Conservation (phyloP, 2,329 filamentous ascomycete species). For the Orbilia brochopaga region DNA sequence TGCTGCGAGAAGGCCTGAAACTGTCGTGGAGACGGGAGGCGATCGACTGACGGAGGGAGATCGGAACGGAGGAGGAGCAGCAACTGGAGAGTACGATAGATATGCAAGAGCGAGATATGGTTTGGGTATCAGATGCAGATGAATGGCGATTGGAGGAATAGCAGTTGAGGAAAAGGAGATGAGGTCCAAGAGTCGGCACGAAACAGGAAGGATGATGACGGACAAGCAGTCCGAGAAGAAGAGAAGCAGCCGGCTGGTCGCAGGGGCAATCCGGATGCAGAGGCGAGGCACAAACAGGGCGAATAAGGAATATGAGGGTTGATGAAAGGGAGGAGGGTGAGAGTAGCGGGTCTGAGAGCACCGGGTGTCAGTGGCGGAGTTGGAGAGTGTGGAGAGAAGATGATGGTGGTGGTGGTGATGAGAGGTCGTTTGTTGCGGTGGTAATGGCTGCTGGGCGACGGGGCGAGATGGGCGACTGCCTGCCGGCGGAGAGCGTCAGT, state of each 20-base stretch:
- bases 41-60: not conserved
- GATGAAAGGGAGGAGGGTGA: not conserved
- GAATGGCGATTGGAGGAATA: not conserved
- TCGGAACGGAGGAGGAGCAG: constrained; percentile 10
- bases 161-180: constrained; percentile 2
- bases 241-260: constrained; percentile 6
- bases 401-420: constrained; percentile 8
- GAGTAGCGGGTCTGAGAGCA: no score
- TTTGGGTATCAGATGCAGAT: constrained; percentile 18
- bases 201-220: constrained; percentile 22
- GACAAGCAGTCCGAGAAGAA: constrained; percentile 13
- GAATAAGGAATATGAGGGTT: no score
- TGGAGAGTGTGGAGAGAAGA: not conserved
- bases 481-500: constrained; percentile 20
- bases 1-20: constrained; percentile 15
- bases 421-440: not conserved
- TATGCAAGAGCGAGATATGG: constrained; percentile 17
- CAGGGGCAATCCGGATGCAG: not conserved
- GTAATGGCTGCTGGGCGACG: not conserved
- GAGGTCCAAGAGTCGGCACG: constrained; percentile 10
- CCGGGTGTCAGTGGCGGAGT: not conserved
- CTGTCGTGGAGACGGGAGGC: constrained; percentile 15
- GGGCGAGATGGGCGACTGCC: not conserved
- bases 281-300: no score
- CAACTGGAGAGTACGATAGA: constrained; percentile 26